Evolutionary conservation across 164 flowering plant species (phyloP), one percentile per base, ranked within the genome.

Genomic region (Berberis vulgaris): DNA sequence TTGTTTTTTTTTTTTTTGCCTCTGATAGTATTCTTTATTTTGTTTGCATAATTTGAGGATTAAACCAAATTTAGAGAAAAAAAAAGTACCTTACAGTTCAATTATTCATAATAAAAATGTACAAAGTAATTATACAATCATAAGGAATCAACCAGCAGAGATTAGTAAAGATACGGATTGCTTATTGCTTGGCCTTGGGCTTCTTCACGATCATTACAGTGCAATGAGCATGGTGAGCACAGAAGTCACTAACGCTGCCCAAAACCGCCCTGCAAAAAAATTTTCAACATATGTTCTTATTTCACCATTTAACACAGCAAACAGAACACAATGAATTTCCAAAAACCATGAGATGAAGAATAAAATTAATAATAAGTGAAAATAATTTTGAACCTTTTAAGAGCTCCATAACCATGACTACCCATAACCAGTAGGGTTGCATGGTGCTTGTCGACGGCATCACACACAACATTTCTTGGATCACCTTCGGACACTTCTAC

Each of bases 151-250:
- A 26, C 26, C 26, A 26, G 26, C 26, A 26, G 26, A 26, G 26
- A 26, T 26, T 26, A 26, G 26, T 26, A 26, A 26, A 26, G 26
- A 26, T 26, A 26, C 26, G 26, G 26, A 26, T 26, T 26, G 26
- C 26, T 26, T 26, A 26, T 26, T 80, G 81, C 46, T 82, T 83
- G 71, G 6, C 58, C 73, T 88, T 84, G 26, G 91, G 91, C 78
- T 63, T 86, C 88, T 88, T 88, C 74, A 88, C 92, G 6, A 84
- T 88, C 96, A 84, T 86, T 69, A 88, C 91, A 1, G 85, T 58
- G 79, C 90, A 88, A 62, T 83, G 87, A 67, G 96, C 96, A 82
- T 86, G 96, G 66, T 88, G 96, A 58, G 88, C 82, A 67, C 91
- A 88, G 60, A 86, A 83, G 74, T 89, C 96, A 55, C 91, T 88